Conservation (phyloP, 352 stramenopile genomes). For the Phytopythium aichiense region DNA sequence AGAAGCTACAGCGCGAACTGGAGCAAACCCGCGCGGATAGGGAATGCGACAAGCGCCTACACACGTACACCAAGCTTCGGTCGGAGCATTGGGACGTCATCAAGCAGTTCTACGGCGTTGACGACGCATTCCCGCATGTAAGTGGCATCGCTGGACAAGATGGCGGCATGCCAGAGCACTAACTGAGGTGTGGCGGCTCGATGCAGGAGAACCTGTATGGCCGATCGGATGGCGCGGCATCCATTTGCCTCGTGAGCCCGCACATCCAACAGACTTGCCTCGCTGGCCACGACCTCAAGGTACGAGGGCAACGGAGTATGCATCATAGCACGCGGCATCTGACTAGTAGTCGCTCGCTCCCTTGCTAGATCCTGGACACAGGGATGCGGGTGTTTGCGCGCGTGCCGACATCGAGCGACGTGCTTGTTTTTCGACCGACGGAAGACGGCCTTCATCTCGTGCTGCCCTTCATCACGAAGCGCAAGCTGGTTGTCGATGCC, state of each 20-base stretch:
- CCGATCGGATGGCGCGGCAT: conserved; percentile 58
- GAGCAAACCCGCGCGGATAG: background rate
- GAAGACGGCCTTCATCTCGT: conserved; percentile 76
- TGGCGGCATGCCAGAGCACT: too few relatives aligned
- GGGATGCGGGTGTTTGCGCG: conserved; percentile 86
- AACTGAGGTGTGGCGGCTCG: too few relatives aligned
- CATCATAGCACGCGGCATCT: background rate
- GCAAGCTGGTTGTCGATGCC: conserved; percentile 18
- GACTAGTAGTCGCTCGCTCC: background rate
- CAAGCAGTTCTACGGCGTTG: conserved; percentile 60
- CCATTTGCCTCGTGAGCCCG: conserved; percentile 58
- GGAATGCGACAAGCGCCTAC: conserved; percentile 18
- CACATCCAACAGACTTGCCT: conserved; percentile 51
- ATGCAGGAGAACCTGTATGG: conserved; percentile 52
- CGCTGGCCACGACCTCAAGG: conserved; percentile 45
- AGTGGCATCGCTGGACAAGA: background rate
- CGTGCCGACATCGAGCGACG: conserved; percentile 31
- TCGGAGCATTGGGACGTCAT: conserved; percentile 55
- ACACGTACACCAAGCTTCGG: conserved; percentile 50
- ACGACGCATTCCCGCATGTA: conserved; percentile 49
- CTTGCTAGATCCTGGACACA: conserved; percentile 77
- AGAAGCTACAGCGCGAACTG: conserved; percentile 3
- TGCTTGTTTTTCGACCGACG: conserved; percentile 65
- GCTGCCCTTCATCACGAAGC: conserved; percentile 81
- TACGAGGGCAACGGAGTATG: background rate